A percentile compares a stretch with the other conserved stretches of the same genome.
Conservation (phyloP, 768 basidiomycete species). For the Boletus rufocinnamomeus region DNA sequence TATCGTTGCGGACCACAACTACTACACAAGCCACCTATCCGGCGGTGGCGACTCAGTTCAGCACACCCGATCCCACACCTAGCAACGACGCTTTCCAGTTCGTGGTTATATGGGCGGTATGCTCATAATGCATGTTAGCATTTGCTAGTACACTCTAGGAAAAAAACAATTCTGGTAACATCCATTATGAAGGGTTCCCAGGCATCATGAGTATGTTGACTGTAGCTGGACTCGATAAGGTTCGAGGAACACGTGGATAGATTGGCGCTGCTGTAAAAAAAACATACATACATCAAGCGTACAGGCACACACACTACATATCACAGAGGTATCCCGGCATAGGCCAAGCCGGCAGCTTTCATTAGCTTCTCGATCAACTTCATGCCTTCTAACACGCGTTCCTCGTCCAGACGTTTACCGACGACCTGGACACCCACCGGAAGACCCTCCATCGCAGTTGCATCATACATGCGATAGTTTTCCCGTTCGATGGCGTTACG, state of each 20-base stretch:
- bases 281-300: background rate
- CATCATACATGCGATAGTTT: conserved; percentile 45
- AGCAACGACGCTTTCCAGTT: background rate
- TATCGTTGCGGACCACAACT: background rate
- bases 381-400: conserved; percentile 50
- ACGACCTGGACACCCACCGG: conserved; percentile 48
- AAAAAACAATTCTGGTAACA: background rate
- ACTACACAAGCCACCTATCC: background rate
- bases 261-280: background rate
- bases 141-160: no score
- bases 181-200: background rate
- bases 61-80: no score
- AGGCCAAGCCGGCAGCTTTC: conserved; percentile 25
- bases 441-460: conserved; percentile 44
- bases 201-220: background rate
- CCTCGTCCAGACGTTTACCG: conserved; percentile 47
- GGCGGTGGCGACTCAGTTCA: background rate
- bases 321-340: conserved; percentile 29
- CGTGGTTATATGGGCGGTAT: background rate
- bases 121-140: no score
- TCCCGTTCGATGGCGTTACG: conserved; percentile 42
- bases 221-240: background rate
- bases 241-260: background rate
- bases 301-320: background rate
- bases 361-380: conserved; percentile 38